Conservation (phyloP, 2,329 filamentous ascomycete species). For the Trichoderma breve region DNA sequence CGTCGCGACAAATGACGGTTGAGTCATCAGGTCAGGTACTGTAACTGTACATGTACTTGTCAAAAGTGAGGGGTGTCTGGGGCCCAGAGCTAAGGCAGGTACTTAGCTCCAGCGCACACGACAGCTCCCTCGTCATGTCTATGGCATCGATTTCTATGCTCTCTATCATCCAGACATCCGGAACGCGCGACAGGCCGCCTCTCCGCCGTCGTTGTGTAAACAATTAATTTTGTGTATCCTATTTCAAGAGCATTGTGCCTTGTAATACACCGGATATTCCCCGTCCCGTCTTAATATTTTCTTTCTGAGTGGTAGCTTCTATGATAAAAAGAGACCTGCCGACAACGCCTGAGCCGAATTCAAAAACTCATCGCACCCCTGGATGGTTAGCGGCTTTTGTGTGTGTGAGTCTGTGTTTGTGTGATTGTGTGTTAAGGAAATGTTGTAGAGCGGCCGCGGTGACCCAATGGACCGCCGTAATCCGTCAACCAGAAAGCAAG, state of each 20-base stretch:
- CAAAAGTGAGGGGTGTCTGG: constrained; percentile 2
- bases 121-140: constrained; percentile 14
- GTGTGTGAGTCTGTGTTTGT: neutral
- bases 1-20: neutral
- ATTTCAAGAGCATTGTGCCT: constrained; percentile 15
- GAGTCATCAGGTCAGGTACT: constrained; percentile 5
- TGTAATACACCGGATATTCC: constrained; percentile 18
- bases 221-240: constrained; percentile 17
- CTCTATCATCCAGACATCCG: neutral
- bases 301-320: constrained; percentile 27
- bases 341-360: constrained; percentile 33
- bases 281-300: constrained; percentile 1
- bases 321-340: constrained; percentile 30
- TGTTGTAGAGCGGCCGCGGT: neutral
- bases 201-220: constrained; percentile 1
- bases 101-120: constrained; percentile 17
- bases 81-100: constrained; percentile 14
- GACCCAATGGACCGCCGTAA: neutral
- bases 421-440: neutral
- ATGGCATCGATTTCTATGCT: constrained; percentile 2
- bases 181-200: neutral
- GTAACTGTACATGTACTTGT: neutral
- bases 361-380: constrained; percentile 22
- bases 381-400: constrained; percentile 15
- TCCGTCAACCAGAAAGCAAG: neutral